These are phyloP conservation scores for Phytophthora ramorum DNA, from an alignment of 352 stramenopile species.

Conservation along the genomic window DNA sequence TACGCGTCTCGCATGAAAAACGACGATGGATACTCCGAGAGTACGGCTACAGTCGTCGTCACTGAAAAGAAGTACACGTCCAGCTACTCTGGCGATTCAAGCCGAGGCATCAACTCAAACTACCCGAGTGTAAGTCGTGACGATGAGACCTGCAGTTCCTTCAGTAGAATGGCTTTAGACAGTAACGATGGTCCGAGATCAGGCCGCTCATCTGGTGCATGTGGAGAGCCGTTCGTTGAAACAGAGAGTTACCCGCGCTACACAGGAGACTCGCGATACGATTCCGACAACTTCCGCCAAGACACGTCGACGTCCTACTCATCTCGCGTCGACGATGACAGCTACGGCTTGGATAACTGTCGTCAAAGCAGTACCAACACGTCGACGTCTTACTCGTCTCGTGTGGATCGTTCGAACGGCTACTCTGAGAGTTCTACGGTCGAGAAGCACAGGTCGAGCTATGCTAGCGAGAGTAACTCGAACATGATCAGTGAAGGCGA, in stretches of 20 bases:
- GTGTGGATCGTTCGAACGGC: background rate
- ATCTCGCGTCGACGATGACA: slow-evolving; percentile 1
- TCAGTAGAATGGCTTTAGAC: background rate
- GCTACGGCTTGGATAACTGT: background rate
- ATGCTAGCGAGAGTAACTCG: slow-evolving; percentile 1
- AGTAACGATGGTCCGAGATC: background rate
- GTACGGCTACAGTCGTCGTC: background rate
- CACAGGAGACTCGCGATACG: background rate
- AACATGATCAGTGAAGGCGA: slow-evolving; percentile 3
- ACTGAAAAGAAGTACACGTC: background rate
- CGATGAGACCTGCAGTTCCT: background rate
- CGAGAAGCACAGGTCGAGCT: slow-evolving; percentile 1
- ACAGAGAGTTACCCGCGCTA: background rate
- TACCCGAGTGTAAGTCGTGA: background rate
- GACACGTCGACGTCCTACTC: slow-evolving; percentile 1
- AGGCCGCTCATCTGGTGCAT: background rate
- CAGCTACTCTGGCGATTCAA: background rate
- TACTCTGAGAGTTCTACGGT: slow-evolving; percentile 5
- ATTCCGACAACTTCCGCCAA: background rate
- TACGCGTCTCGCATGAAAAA: slow-evolving; percentile 1
- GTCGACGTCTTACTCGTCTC: slow-evolving; percentile 10
- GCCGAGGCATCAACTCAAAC: slow-evolving; percentile 7
- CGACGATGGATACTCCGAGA: background rate
- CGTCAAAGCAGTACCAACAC: background rate
- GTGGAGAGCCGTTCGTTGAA: background rate